Conservation (phyloP, 2,329 filamentous ascomycete genomes). For the Cladophialophora exuberans region DNA sequence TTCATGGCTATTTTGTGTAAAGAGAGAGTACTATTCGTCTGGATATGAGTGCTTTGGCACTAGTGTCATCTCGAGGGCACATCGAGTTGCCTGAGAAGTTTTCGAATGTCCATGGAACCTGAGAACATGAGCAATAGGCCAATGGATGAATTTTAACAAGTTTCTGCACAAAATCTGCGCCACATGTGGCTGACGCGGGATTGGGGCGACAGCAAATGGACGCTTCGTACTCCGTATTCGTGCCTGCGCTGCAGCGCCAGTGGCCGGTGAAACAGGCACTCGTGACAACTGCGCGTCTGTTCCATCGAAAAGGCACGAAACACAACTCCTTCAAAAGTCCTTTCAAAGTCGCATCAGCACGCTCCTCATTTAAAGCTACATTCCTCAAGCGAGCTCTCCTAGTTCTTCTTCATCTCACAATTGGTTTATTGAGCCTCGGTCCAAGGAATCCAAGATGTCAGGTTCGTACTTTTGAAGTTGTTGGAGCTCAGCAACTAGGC, state of each 20-base stretch:
- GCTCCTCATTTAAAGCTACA: conserved; percentile 13
- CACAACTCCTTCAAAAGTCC: conserved; percentile 12
- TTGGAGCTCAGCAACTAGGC: conserved; percentile 19
- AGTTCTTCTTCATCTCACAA: conserved; percentile 18
- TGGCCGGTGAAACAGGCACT: conserved; percentile 1
- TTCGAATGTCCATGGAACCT: background rate
- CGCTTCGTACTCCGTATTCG: background rate
- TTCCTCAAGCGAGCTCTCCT: background rate
- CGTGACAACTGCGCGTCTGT: conserved; percentile 16
- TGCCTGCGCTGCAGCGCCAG: background rate
- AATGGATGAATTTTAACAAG: background rate
- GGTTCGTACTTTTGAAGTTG: conserved; percentile 39
- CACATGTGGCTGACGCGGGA: no score
- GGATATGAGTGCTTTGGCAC: no score
- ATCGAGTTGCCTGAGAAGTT: no score
- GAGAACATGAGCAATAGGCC: background rate
- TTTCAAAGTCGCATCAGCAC: conserved; percentile 1
- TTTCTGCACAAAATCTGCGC: no score
- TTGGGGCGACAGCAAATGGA: no score
- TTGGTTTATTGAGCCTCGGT: conserved; percentile 22
- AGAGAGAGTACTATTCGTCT: background rate
- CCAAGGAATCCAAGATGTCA: conserved; percentile 44
- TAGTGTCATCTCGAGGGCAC: no score
- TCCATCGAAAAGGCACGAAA: background rate
- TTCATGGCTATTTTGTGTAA: background rate